Evolutionary conservation across 306 rosid genomes (phyloP).

Genomic region (Quillaja saponaria): DNA sequence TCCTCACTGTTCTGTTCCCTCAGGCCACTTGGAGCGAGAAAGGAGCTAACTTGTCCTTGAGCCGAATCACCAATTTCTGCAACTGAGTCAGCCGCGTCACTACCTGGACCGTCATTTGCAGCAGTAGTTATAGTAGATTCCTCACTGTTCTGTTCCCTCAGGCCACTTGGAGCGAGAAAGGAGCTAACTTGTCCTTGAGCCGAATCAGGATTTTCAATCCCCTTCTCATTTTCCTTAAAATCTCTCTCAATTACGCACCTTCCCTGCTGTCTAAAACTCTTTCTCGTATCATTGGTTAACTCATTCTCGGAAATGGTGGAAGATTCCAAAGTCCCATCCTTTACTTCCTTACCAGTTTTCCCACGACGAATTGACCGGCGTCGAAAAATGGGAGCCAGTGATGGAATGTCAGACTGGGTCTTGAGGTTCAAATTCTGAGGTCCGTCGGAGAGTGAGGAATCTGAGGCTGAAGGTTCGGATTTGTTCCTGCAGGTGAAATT

Average conservation of each 20-base stretch:
- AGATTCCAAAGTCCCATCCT: slow-evolving; percentile 19
- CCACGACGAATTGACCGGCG: slow-evolving; percentile 34
- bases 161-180: slow-evolving; percentile 24
- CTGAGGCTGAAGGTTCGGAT: slow-evolving; percentile 43
- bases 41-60: slow-evolving; percentile 18
- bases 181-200: slow-evolving; percentile 19
- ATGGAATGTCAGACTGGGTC: slow-evolving; percentile 7
- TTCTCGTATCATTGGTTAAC: slow-evolving; percentile 19
- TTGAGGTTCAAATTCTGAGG: slow-evolving; percentile 9
- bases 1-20: slow-evolving; percentile 39
- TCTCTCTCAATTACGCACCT: slow-evolving; percentile 14
- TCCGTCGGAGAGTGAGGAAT: slow-evolving; percentile 20
- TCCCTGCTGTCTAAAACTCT: slow-evolving; percentile 23
- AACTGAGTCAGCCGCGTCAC: slow-evolving; percentile 33
- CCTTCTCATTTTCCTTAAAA: slow-evolving; percentile 32
- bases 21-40: slow-evolving; percentile 24
- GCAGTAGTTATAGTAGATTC: slow-evolving; percentile 52
- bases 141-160: slow-evolving; percentile 37
- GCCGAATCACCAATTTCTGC: too few species aligned
- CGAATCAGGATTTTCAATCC: slow-evolving; percentile 28
- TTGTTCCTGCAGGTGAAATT: slow-evolving; percentile 32
- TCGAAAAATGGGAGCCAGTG: slow-evolving; percentile 38
- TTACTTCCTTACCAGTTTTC: slow-evolving; percentile 27
- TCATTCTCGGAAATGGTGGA: slow-evolving; percentile 26
- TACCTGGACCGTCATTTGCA: slow-evolving; percentile 16